phyloP scores from a whole-genome alignment of 2,329 filamentous ascomycete genomes.

The Phialocephala subalpina region DNA sequence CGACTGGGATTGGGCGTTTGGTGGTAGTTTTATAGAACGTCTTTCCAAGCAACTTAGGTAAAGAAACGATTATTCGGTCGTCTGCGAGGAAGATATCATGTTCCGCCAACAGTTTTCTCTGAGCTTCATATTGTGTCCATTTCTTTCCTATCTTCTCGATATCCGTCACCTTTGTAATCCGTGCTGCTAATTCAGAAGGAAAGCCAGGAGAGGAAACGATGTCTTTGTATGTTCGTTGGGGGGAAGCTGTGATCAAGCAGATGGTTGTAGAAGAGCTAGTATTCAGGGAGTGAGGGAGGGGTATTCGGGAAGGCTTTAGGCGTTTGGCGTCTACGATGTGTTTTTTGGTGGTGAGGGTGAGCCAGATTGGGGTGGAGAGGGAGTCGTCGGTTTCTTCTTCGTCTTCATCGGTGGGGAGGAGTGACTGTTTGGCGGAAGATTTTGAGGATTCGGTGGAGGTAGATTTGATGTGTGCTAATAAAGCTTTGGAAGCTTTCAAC shows the following conservation, averaged over 20 bases:
- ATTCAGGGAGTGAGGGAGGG: slow-evolving; percentile 79
- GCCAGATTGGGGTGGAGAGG: slow-evolving; percentile 64
- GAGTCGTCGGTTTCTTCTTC: slow-evolving; percentile 53
- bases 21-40: slow-evolving; percentile 85
- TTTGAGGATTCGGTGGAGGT: slow-evolving; percentile 54
- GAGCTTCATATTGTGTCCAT: slow-evolving; percentile 88
- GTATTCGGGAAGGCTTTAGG: slow-evolving; percentile 85
- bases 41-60: slow-evolving; percentile 86
- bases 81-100: slow-evolving; percentile 96
- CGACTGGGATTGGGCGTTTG: slow-evolving; percentile 88
- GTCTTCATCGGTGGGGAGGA: slow-evolving; percentile 54
- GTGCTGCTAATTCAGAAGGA: slow-evolving; percentile 69
- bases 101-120: slow-evolving; percentile 82
- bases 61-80: slow-evolving; percentile 77
- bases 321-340: slow-evolving; percentile 76
- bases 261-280: slow-evolving; percentile 71
- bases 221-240: slow-evolving; percentile 90
- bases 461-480: slow-evolving; percentile 68
- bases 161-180: slow-evolving; percentile 81
- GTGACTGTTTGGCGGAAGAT: slow-evolving; percentile 61
- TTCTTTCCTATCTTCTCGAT: slow-evolving; percentile 86
- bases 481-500: slow-evolving; percentile 68
- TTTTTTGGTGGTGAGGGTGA: slow-evolving; percentile 70
- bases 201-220: slow-evolving; percentile 78
- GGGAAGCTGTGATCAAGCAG: slow-evolving; percentile 85